Conservation (phyloP, 305 asterid genomes). For the Rubia tinctorum region DNA sequence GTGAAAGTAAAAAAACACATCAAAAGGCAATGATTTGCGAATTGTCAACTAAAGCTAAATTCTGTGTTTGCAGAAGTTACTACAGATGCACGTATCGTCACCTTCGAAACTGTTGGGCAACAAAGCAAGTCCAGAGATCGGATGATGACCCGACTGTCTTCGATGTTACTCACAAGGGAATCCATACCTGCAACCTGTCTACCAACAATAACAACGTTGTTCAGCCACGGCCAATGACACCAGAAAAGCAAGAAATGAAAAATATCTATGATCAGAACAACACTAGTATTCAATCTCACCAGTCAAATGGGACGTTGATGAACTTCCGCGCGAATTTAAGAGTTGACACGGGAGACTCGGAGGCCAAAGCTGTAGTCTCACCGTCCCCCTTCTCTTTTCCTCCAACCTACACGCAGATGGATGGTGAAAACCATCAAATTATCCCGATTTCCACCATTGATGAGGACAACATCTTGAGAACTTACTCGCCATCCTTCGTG, state of each 20-base stretch:
- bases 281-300: conserved; percentile 23
- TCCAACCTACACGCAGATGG: conserved; percentile 37
- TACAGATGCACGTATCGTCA: conserved; percentile 78
- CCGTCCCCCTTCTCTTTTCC: conserved; percentile 49
- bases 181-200: conserved; percentile 53
- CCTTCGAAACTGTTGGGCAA: conserved; percentile 62
- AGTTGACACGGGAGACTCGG: conserved; percentile 48
- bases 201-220: conserved; percentile 14
- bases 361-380: conserved; percentile 26
- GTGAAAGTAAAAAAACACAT: not conserved
- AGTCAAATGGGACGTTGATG: conserved; percentile 40
- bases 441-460: conserved; percentile 36
- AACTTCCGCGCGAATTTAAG: conserved; percentile 53
- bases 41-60: conserved; percentile 1
- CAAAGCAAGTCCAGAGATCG: conserved; percentile 79
- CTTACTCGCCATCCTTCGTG: conserved; percentile 44
- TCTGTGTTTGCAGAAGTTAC: conserved; percentile 64
- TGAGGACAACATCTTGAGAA: conserved; percentile 40
- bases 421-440: conserved; percentile 31
- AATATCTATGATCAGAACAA: conserved; percentile 16
- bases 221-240: conserved; percentile 36
- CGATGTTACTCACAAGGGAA: conserved; percentile 73
- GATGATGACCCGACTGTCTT: conserved; percentile 75
- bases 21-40: not conserved
- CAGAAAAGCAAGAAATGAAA: conserved; percentile 44